These are phyloP conservation scores for Exophiala lecanii-corni DNA, from an alignment of 2,329 filamentous ascomycete genomes.

Conservation along the genomic window DNA sequence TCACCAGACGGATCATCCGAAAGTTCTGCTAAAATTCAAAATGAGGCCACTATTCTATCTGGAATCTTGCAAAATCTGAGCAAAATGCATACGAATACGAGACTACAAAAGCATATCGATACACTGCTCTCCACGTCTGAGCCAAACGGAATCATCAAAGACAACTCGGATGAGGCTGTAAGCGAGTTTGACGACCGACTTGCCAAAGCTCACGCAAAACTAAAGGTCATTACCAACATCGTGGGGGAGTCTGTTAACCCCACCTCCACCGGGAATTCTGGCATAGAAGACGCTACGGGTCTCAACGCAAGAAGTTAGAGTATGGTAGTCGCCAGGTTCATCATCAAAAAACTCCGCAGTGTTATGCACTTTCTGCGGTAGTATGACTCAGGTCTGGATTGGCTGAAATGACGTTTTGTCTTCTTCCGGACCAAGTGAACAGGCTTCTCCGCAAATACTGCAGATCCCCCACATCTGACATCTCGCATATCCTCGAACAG, in stretches of 20 bases:
- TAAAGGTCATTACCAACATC: conserved; percentile 76
- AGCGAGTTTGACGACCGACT: conserved; percentile 86
- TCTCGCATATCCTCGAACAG: too few relatives aligned
- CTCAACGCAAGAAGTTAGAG: conserved; percentile 40
- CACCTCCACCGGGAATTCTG: conserved; percentile 16
- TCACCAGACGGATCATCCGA: conserved; percentile 5
- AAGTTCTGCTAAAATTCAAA: background rate
- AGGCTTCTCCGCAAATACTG: conserved; percentile 17
- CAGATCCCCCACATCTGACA: background rate
- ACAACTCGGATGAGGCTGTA: conserved; percentile 84
- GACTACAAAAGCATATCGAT: conserved; percentile 71
- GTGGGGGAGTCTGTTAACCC: conserved; percentile 44
- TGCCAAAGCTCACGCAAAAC: conserved; percentile 76
- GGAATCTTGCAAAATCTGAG: conserved; percentile 8
- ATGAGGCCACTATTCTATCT: conserved; percentile 1
- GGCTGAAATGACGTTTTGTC: background rate
- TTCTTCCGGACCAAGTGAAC: too few relatives aligned
- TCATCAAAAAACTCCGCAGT: too few relatives aligned
- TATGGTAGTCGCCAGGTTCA: conserved; percentile 30
- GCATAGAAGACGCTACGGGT: conserved; percentile 29
- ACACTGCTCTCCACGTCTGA: conserved; percentile 74
- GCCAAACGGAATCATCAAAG: conserved; percentile 67
- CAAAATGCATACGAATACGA: conserved; percentile 50
- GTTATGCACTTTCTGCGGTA: too few relatives aligned
- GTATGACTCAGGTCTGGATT: too few relatives aligned